Percentiles rank a stretch among this genome's conserved stretches.
Conservation (phyloP, 1,284 basidiomycete genomes). For the Marasmius oreades region DNA sequence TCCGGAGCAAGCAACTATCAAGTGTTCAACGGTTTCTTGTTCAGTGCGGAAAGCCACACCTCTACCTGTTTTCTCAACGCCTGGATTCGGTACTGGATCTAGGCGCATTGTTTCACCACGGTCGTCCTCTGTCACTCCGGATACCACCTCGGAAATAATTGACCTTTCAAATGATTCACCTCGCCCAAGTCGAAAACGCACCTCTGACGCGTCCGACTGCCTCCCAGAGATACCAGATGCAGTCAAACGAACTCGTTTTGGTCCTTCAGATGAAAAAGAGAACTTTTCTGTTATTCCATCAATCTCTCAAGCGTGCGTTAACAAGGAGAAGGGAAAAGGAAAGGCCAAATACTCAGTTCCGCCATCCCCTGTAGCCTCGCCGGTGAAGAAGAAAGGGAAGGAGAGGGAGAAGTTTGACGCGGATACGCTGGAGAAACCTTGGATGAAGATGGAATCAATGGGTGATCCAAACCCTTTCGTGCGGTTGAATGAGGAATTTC, state of each 20-base stretch:
- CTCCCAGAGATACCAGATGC: constrained; percentile 28
- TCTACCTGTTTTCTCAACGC: constrained; percentile 39
- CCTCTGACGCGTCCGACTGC: constrained; percentile 34
- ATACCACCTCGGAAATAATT: constrained; percentile 25
- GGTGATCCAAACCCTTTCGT: constrained; percentile 12
- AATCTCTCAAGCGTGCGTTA: not conserved
- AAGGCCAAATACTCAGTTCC: no score
- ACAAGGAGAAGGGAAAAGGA: not conserved
- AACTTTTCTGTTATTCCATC: constrained; percentile 20
- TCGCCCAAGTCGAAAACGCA: constrained; percentile 38
- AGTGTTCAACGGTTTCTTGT: not conserved
- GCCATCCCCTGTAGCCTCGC: constrained; percentile 4
- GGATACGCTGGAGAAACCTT: not conserved
- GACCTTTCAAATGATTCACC: constrained; percentile 36
- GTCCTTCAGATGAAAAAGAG: constrained; percentile 32
- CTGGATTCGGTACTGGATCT: constrained; percentile 28
- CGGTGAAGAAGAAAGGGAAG: constrained; percentile 21
- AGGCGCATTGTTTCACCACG: constrained; percentile 16
- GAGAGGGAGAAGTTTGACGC: constrained; percentile 10
- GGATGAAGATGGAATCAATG: not conserved
- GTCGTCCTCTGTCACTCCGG: constrained; percentile 11
- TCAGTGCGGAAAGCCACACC: constrained; percentile 21
- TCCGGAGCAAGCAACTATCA: not conserved
- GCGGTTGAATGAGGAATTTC: constrained; percentile 14
- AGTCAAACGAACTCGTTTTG: constrained; percentile 39